Evolutionary conservation across 352 stramenopile species (phyloP), one percentile per base, ranked within the genome.

Genomic region (Blastocystis hominis): DNA sequence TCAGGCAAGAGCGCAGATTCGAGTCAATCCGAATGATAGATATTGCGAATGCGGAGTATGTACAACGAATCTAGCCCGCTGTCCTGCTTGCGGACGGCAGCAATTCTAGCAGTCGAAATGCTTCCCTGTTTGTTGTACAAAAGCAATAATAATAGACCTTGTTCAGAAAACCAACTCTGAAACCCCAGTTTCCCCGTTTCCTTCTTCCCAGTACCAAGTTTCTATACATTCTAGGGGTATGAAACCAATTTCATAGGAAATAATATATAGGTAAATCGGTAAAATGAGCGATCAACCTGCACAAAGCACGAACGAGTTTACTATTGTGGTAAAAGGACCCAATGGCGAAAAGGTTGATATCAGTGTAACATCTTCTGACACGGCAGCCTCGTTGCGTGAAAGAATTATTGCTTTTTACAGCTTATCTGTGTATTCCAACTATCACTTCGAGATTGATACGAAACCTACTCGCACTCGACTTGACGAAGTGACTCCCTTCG

Each of bases 401-500:
- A 17, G 64, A 55, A 15, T 76, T 40, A 7, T 76, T 50, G 50
- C 64, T 34, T 76, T 55, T 55, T 76, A 76, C 34, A 76, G 64
- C 44, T 40, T 76, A n/a, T 30, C 34, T 55, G 15, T 40, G n/a
- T 76, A 76, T 55, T 76, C 64, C 1, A 55, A 40, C 47, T 76
- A 76, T 34, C 64, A 76, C 64, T 50, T 76, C n/a, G 64, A 76
- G 38, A 40, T 76, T 3, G 64, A 76, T 17, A 50, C 34, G 64
- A 76, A 76, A 55, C 64, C 64, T 30, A 40, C 36, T 30, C 50
- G 64, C 50, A 76, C 24, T 20, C 36, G 24, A 34, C 50, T 76
- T n/a, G 34, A 50, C 1, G 47, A 54, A 2, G 38, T 47, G 20
- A 64, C 34, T 24, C 20, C 34, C 20, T 84, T 84, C 17, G 50